Base-by-base conservation (phyloP, 164 flowering plant species). In the Macadamia integrifolia region DNA sequence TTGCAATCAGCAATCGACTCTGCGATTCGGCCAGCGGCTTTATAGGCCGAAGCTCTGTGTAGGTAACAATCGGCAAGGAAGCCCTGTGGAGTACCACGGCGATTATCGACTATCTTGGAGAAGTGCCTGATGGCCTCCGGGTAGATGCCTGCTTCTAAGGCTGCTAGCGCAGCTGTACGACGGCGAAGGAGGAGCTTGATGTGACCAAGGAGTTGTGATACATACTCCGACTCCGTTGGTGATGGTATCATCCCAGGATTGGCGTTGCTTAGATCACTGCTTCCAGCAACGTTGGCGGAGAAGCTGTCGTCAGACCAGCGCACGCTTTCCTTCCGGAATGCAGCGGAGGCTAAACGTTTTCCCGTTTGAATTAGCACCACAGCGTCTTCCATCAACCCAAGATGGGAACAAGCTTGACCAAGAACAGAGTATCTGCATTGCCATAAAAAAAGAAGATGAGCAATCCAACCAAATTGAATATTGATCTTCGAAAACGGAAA, bases 341-440 rank as follows among this genome's bases (percentile, higher is more conserved):
- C 93, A 0, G 91, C 98, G 9, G 89, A 66, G n/a, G 91, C 85
- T 9, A 91, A 84, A 62, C 99, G 94, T 70, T 89, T 92, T 1
- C 94, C 96, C 62, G 94, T 89, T 67, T 95, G 99, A 56, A 95
- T 92, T 3, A 95, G 88, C 9, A 82, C 88, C 93, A 95, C 80
- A 1, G 99, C 96, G 71, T 95, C 98, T 75, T 95, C 98, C 95
- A 95, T 85, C 66, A 92, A 72, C 30, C 99, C 99, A 15, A 95
- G 74, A 58, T 91, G 97, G 72, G 84, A 85, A 69, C 97, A 92
- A 1, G 97, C 99, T 84, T 92, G 90, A 0, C 99, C 99, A 3
- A 94, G 71, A 7, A 92, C 88, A 78, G 85, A 69, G 77, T 91
- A 95, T 82, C 98, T 91, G 84, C 46, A 69, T 65, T 46, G 40